These are phyloP conservation scores for Mycosphaerella sp. DNA, from an alignment of 2,329 filamentous ascomycete species.

Conservation along the genomic window DNA sequence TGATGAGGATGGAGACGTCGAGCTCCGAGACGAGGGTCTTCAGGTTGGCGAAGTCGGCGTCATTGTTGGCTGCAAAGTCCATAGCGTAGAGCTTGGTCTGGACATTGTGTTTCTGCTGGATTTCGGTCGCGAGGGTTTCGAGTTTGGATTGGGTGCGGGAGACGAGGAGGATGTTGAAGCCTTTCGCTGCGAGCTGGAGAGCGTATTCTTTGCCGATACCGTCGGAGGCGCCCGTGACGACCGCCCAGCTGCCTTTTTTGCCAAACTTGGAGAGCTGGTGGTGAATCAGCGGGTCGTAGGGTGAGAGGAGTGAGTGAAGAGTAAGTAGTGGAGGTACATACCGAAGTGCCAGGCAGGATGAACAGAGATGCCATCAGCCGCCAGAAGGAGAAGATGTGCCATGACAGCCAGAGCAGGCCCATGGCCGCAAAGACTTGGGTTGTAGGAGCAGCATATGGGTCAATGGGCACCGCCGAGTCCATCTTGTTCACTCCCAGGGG, in stretches of 20 bases:
- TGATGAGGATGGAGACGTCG: conserved; percentile 82
- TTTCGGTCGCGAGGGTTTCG: conserved; percentile 65
- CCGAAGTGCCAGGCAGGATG: conserved; percentile 43
- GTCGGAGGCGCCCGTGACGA: conserved; percentile 92
- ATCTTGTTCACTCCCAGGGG: conserved; percentile 7
- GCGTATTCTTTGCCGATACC: conserved; percentile 97
- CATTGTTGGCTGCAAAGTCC: conserved; percentile 78
- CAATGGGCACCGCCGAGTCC: conserved; percentile 19
- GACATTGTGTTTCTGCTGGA: conserved; percentile 63
- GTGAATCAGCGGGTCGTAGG: conserved; percentile 3
- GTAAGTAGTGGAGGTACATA: conserved; percentile 27
- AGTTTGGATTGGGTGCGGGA: conserved; percentile 95
- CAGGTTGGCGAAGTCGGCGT: conserved; percentile 72
- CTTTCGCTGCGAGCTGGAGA: conserved; percentile 77
- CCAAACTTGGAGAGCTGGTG: conserved; percentile 79
- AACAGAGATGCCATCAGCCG: conserved; percentile 45
- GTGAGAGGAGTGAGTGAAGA: background rate
- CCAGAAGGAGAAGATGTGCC: conserved; percentile 42
- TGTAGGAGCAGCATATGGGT: conserved; percentile 29
- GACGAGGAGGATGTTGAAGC: conserved; percentile 91
- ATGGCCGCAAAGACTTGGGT: conserved; percentile 34
- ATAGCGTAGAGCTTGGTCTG: conserved; percentile 76
- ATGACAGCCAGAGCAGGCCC: conserved; percentile 34
- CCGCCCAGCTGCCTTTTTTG: conserved; percentile 84
- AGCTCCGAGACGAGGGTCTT: conserved; percentile 55